A percentile compares a stretch with the other conserved stretches of the same genome.
Conservation (phyloP, 2,329 filamentous ascomycete species). For the Ophiostoma fasciatum region DNA sequence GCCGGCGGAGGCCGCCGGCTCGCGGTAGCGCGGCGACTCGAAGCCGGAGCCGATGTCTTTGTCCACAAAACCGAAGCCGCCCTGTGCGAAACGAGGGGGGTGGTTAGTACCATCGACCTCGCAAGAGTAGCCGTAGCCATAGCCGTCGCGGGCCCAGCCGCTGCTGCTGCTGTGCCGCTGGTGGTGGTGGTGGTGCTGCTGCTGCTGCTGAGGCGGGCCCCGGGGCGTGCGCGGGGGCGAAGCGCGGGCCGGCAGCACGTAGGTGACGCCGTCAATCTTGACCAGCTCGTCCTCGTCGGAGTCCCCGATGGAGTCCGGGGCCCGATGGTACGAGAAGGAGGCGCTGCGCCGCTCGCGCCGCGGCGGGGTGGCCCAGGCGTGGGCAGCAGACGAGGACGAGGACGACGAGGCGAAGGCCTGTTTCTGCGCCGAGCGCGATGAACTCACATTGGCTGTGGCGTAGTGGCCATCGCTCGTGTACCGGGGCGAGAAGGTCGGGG, state of each 20-base stretch:
- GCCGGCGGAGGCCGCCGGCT: too few relatives aligned
- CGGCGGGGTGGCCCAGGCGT: constrained; percentile 19
- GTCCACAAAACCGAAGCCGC: too few relatives aligned
- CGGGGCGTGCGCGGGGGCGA: constrained; percentile 29
- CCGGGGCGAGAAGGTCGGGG: constrained; percentile 40
- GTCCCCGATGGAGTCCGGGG: constrained; percentile 44
- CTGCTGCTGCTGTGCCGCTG: too few relatives aligned
- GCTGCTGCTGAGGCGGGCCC: constrained; percentile 14
- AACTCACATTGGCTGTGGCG: constrained; percentile 53
- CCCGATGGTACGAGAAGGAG: constrained; percentile 41
- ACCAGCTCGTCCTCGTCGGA: constrained; percentile 48
- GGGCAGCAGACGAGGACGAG: constrained; percentile 29
- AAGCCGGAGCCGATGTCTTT: too few relatives aligned
- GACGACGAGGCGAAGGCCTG: too few relatives aligned
- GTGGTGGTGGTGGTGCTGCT: not conserved
- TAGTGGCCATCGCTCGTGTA: constrained; percentile 49
- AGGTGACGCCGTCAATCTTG: constrained; percentile 38
- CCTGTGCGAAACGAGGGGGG: too few relatives aligned
- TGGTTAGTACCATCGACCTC: too few relatives aligned
- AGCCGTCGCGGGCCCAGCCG: constrained; percentile 17
- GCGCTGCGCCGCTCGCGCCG: constrained; percentile 39
- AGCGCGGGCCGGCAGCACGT: constrained; percentile 36
- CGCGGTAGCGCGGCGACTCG: too few relatives aligned
- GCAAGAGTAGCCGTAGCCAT: not conserved
- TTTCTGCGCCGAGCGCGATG: constrained; percentile 31